Base-by-base conservation (phyloP, 2,329 filamentous ascomycete species). In the Colletotrichum magnum region DNA sequence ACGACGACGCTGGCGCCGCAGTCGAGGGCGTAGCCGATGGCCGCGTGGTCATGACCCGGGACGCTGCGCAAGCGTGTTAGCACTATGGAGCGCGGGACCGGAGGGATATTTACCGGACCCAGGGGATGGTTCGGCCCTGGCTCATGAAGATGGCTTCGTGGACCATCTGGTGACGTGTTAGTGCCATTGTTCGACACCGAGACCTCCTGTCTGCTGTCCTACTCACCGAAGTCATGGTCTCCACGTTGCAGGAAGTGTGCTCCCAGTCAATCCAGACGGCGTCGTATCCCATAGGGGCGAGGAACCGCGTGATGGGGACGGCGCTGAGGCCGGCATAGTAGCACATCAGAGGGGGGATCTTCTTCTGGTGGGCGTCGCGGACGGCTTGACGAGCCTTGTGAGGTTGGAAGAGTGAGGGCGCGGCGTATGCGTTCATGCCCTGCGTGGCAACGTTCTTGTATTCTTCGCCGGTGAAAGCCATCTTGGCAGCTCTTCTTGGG, bases 261-360 rank as follows among this genome's bases (percentile, higher is more conserved):
- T 86, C 84, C 84, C 83, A 85, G 77, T 86, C 84, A 66, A 86
- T 80, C 79, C 81, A 84, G 1, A 83, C 77, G 9, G 77, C 68
- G 69, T 86, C 84, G 59, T 76, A 85, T 2, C 81, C 81, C 62
- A 85, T 75, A 12, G 81, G 80, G 3, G 84, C 82, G 16, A 82
- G 72, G 57, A 82, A 75, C 28, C 83, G 81, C 2, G 80, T 79
- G 13, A 82, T 73, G 16, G 81, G 79, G 0, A 83, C 65, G 10
- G 78, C 80, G 64, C 79, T 79, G 15, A 86, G 74, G 24, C 79
- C 82, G 9, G 77, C 73, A 69, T 83, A 86, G 75, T 80, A 82
- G 16, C 79, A 80, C 51, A 84, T 68, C n/a, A 86, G 63, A 4
- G 82, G 80, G 1, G 81, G 77, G 43, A 85, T 85, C 74, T 79